Evolutionary conservation across 2,329 filamentous ascomycete genomes (phyloP).

Genomic region (Penicillium polonicum): DNA sequence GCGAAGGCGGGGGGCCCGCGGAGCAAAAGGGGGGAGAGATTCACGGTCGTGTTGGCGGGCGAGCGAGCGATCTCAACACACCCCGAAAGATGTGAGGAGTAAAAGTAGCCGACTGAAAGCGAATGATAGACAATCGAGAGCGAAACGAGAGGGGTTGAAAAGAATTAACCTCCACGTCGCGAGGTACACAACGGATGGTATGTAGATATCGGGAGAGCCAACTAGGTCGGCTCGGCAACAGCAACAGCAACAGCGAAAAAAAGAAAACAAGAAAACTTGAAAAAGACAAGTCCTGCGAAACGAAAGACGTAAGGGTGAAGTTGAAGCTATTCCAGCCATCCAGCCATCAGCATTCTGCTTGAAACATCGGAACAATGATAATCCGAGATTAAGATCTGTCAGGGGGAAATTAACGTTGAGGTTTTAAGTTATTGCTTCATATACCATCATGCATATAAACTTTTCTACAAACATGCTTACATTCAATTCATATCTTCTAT

Average conservation of each 20-base stretch:
- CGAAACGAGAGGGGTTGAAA: constrained; percentile 11
- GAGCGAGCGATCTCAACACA: background rate
- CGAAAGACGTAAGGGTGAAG: constrained; percentile 19
- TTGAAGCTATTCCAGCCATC: constrained; percentile 15
- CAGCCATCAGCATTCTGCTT: constrained; percentile 17
- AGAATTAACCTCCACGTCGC: constrained; percentile 11
- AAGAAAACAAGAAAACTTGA: background rate
- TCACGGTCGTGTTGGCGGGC: constrained; percentile 8
- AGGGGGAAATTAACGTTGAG: constrained; percentile 10
- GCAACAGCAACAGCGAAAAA: constrained; percentile 4
- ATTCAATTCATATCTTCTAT: background rate
- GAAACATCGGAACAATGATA: constrained; percentile 29
- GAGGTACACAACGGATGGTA: constrained; percentile 11
- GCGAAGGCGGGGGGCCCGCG: constrained; percentile 12
- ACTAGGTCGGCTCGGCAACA: constrained; percentile 11
- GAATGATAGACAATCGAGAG: constrained; percentile 1
- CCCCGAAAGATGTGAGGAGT: background rate
- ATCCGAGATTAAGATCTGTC: constrained; percentile 30
- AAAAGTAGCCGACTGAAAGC: background rate
- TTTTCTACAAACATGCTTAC: background rate
- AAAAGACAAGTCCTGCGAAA: constrained; percentile 14
- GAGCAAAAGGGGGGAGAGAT: constrained; percentile 23
- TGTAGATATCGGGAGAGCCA: constrained; percentile 4
- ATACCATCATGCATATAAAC: background rate
- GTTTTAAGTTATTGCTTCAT: constrained; percentile 17